Conservation (phyloP, 2,329 filamentous ascomycete genomes). For the Beauveria australis region DNA sequence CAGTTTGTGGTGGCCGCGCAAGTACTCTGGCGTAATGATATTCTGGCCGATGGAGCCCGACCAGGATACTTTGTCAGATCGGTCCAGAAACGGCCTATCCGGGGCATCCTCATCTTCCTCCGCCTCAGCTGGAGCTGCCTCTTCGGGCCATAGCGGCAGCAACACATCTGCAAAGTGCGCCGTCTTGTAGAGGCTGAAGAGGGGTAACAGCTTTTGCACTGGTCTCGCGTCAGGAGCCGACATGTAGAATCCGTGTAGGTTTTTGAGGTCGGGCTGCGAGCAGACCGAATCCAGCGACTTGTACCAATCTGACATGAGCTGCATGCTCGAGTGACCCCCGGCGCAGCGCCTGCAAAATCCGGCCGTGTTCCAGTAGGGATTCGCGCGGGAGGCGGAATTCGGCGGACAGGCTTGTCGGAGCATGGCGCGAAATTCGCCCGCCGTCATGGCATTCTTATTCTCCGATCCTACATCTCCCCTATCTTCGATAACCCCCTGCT, state of each 20-base stretch:
- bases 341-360: conserved; percentile 58
- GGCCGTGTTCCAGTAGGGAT: conserved; percentile 54
- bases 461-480: neutral
- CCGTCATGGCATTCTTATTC: conserved; percentile 14
- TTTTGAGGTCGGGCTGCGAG: conserved; percentile 66
- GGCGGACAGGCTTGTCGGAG: conserved; percentile 50
- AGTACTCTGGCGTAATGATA: conserved; percentile 38
- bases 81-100: conserved; percentile 45
- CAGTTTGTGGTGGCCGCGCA: conserved; percentile 62
- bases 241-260: conserved; percentile 66
- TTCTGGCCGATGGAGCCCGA: conserved; percentile 58
- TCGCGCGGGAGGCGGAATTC: conserved; percentile 49
- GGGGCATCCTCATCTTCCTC: neutral
- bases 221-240: conserved; percentile 54
- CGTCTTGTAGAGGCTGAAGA: conserved; percentile 70
- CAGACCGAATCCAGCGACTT: conserved; percentile 56
- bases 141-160: conserved; percentile 52
- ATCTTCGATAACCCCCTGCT: neutral
- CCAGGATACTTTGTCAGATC: conserved; percentile 64
- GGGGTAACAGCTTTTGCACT: conserved; percentile 57
- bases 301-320: conserved; percentile 59
- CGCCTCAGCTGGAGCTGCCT: conserved; percentile 33
- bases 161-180: conserved; percentile 69
- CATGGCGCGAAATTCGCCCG: conserved; percentile 32
- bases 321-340: conserved; percentile 55